A percentile compares a stretch with the other conserved stretches of the same genome.
Conservation (phyloP, 2,329 filamentous ascomycete genomes). For the Cladosporium colombiae region DNA sequence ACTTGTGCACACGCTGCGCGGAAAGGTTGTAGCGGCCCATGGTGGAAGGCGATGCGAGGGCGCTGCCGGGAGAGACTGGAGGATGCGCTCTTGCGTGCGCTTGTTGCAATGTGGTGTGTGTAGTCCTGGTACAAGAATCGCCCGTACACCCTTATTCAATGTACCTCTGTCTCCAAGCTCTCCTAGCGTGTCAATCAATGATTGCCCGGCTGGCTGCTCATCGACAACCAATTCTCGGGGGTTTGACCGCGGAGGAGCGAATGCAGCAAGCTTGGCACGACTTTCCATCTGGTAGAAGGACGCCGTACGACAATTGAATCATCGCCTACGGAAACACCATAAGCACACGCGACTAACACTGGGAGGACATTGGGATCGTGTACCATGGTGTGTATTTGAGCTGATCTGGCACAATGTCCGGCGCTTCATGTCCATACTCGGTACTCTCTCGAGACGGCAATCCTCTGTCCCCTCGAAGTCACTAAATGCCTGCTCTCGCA, state of each 20-base stretch:
- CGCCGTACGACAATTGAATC: conserved; percentile 1
- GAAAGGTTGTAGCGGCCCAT: conserved; percentile 57
- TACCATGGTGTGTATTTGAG: conserved; percentile 6
- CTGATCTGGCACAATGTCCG: conserved; percentile 50
- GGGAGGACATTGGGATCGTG: conserved; percentile 1
- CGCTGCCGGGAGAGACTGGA: neutral
- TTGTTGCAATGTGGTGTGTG: neutral
- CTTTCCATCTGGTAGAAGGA: neutral
- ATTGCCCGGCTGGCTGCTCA: neutral
- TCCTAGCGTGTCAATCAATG: neutral
- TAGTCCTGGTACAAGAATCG: neutral
- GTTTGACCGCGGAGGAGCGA: conserved; percentile 11
- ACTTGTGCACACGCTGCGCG: conserved; percentile 54
- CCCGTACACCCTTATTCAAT: neutral
- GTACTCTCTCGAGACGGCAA: conserved; percentile 54
- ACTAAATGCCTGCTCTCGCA: conserved; percentile 16
- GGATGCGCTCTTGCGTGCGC: neutral
- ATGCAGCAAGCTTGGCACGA: conserved; percentile 9
- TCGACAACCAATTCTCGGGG: conserved; percentile 5
- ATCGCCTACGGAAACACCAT: neutral
- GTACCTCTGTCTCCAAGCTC: neutral
- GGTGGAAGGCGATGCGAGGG: conserved; percentile 20
- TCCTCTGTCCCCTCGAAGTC: conserved; percentile 50
- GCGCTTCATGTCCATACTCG: conserved; percentile 63
- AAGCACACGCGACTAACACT: neutral